Evolutionary conservation across 2,329 filamentous ascomycete genomes (phyloP).

Genomic region (Aspergillus pseudoterreus): DNA sequence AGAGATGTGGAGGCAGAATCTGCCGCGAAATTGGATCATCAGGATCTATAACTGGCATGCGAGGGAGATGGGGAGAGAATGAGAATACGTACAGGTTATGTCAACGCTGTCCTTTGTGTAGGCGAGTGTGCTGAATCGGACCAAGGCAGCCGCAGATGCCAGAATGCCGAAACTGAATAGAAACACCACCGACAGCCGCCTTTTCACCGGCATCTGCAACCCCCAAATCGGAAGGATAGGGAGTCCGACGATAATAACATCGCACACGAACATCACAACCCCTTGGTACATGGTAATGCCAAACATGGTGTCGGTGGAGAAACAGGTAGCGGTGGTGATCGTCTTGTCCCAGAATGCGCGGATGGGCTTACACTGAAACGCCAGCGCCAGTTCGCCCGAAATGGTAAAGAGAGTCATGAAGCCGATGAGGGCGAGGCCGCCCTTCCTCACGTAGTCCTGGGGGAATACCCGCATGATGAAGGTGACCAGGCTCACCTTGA

Average conservation of each 20-base stretch:
- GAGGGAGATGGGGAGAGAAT: no score
- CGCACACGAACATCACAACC: conserved; percentile 16
- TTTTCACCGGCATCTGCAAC: conserved; percentile 17
- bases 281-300: conserved; percentile 13
- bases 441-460: conserved; percentile 3
- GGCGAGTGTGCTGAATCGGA: conserved; percentile 14
- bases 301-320: conserved; percentile 5
- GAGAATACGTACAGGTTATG: conserved; percentile 14
- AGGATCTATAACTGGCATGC: neutral
- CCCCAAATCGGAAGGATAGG: conserved; percentile 17
- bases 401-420: conserved; percentile 13
- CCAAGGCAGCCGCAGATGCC: conserved; percentile 16
- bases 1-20: conserved; percentile 14
- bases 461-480: conserved; percentile 19
- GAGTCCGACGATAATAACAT: conserved; percentile 16
- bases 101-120: conserved; percentile 13
- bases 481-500: conserved; percentile 11
- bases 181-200: conserved; percentile 3
- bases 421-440: conserved; percentile 8
- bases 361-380: conserved; percentile 13
- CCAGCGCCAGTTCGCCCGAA: conserved; percentile 11
- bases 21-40: neutral
- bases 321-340: conserved; percentile 6
- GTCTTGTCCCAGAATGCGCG: conserved; percentile 12
- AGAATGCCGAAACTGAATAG: conserved; percentile 12